phyloP scores from a whole-genome alignment of 768 basidiomycete genomes.

The Chalciporus sphaerocephalus region DNA sequence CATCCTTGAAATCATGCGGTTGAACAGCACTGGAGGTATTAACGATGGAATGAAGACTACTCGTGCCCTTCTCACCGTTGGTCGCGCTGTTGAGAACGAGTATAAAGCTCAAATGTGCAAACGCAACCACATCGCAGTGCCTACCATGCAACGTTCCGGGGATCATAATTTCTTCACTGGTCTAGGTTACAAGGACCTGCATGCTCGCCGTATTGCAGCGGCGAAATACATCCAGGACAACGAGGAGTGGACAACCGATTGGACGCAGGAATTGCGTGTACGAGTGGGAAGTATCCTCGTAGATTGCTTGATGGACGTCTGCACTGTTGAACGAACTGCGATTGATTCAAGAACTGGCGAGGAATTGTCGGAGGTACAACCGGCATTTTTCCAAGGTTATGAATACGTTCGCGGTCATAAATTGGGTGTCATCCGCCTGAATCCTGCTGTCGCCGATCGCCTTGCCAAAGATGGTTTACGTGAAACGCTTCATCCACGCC shows the following conservation, averaged over 20 bases:
- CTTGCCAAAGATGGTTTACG: conserved; percentile 69
- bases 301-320: conserved; percentile 79
- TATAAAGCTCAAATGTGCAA: conserved; percentile 81
- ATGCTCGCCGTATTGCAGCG: conserved; percentile 61
- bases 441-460: conserved; percentile 72
- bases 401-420: conserved; percentile 93
- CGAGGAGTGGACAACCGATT: conserved; percentile 73
- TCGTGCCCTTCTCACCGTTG: conserved; percentile 73
- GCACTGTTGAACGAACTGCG: conserved; percentile 63
- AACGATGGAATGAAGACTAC: conserved; percentile 85
- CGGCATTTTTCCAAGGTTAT: conserved; percentile 88
- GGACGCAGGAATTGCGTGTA: conserved; percentile 75
- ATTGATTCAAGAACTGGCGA: conserved; percentile 57
- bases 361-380: conserved; percentile 71
- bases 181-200: conserved; percentile 56
- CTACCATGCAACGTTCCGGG: conserved; percentile 28
- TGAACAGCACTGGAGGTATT: conserved; percentile 75
- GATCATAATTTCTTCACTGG: conserved; percentile 50
- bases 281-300: conserved; percentile 81
- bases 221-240: conserved; percentile 60
- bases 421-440: conserved; percentile 86
- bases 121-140: conserved; percentile 53
- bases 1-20: conserved; percentile 83
- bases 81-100: conserved; percentile 84
- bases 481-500: conserved; percentile 81